Percentiles rank a stretch among this genome's conserved stretches.
Conservation (phyloP, 768 basidiomycete species). For the Lentinula sp. region DNA sequence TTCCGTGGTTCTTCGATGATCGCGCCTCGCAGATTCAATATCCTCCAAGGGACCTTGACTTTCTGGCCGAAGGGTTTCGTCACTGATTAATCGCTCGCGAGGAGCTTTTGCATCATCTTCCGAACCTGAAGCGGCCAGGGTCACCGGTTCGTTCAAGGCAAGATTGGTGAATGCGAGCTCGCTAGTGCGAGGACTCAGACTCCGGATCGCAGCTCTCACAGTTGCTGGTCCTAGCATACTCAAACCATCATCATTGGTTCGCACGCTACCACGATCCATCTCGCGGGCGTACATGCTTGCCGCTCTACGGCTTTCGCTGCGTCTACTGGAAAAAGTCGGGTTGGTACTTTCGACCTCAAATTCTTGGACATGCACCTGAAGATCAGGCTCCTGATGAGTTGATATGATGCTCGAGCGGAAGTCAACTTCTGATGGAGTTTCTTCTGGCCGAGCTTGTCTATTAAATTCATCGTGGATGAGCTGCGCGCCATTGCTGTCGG, state of each 20-base stretch:
- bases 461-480: constrained; percentile 4
- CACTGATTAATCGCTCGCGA: not conserved
- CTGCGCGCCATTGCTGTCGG: constrained; percentile 10
- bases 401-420: not conserved
- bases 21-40: constrained; percentile 28
- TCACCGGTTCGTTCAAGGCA: not conserved
- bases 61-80: constrained; percentile 6
- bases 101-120: not conserved
- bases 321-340: not conserved
- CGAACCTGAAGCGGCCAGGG: not conserved
- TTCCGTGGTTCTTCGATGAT: not conserved
- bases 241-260: constrained; percentile 21
- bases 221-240: constrained; percentile 22
- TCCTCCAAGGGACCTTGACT: constrained; percentile 13
- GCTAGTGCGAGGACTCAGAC: constrained; percentile 39
- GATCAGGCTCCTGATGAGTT: not conserved
- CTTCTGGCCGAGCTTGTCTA: constrained; percentile 1
- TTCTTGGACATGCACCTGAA: constrained; percentile 3
- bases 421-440: not conserved
- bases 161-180: constrained; percentile 15
- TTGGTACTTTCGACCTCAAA: not conserved
- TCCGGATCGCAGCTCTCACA: constrained; percentile 35
- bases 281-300: not conserved
- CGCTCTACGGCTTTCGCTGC: not conserved
- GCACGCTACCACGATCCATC: constrained; percentile 19